Percentiles rank a stretch among this genome's conserved stretches.
phyloP scores from a whole-genome alignment of 1,139 yeast species.

The Geotrichum candidum region DNA sequence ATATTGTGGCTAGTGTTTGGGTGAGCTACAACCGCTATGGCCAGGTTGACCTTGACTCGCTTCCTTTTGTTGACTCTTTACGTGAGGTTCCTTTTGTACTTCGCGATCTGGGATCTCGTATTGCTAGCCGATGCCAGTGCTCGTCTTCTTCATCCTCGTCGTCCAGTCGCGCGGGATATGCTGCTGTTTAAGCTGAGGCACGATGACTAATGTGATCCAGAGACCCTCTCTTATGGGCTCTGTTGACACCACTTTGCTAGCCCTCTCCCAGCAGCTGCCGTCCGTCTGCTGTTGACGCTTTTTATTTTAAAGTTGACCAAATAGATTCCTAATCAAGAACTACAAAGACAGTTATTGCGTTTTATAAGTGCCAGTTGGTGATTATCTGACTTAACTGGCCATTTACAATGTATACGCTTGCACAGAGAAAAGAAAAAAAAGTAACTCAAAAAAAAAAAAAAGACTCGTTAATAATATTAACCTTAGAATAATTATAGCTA shows the following conservation, averaged over 20 bases:
- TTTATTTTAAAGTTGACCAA: too few species aligned
- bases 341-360: too few species aligned
- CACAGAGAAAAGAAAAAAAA: too few species aligned
- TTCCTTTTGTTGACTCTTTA: slow-evolving; percentile 45
- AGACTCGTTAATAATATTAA: background rate
- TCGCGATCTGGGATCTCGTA: slow-evolving; percentile 66
- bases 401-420: background rate
- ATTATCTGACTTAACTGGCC: too few species aligned
- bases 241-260: background rate
- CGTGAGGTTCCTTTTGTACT: slow-evolving; percentile 73
- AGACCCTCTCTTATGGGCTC: background rate
- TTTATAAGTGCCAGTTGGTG: too few species aligned
- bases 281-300: background rate
- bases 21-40: slow-evolving; percentile 43
- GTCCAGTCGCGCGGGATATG: slow-evolving; percentile 70
- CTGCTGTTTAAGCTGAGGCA: slow-evolving; percentile 59
- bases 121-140: slow-evolving; percentile 64
- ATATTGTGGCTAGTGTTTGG: slow-evolving; percentile 78
- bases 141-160: slow-evolving; percentile 62
- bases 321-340: too few species aligned
- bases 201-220: background rate
- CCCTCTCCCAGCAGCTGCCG: background rate
- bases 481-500: background rate
- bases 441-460: too few species aligned
- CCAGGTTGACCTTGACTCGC: slow-evolving; percentile 40